Evolutionary conservation across 495 filamentous ascomycete species (phyloP).

Genomic region (Ramalina intermedia): DNA sequence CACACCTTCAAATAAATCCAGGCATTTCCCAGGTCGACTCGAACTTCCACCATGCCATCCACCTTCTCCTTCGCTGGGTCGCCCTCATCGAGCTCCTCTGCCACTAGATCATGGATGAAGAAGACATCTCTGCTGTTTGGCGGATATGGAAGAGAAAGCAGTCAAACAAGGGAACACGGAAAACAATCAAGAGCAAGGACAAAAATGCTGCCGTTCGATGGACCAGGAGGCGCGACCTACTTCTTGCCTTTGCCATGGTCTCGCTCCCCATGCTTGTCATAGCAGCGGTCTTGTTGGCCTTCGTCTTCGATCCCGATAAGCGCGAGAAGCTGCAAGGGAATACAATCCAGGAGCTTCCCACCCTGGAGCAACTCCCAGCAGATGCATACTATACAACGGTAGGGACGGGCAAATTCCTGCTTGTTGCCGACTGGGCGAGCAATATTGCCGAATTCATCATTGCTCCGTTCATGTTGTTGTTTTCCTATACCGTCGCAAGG

Average conservation of each 20-base stretch:
- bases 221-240: slow-evolving; percentile 4
- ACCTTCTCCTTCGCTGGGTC: no score
- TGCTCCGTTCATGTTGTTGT: slow-evolving; percentile 7
- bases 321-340: not conserved
- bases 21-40: no score
- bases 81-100: no score
- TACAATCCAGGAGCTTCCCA: not conserved
- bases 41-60: no score
- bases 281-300: slow-evolving; percentile 1
- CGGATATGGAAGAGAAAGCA: no score
- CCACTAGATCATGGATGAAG: no score
- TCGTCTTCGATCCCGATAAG: not conserved
- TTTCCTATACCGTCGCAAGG: slow-evolving; percentile 5
- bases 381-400: slow-evolving; percentile 1
- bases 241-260: slow-evolving; percentile 4
- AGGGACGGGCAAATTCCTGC: slow-evolving; percentile 1
- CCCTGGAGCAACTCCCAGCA: not conserved
- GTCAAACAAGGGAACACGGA: no score
- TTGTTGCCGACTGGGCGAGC: slow-evolving; percentile 6
- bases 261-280: slow-evolving; percentile 8
- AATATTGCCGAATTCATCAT: slow-evolving; percentile 4
- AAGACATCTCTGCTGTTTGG: no score
- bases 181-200: no score
- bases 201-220: not conserved
- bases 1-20: no score